A percentile compares a stretch with the other conserved stretches of the same genome.
phyloP scores from a whole-genome alignment of 352 stramenopile species.

The Phytophthora pinifolia region DNA sequence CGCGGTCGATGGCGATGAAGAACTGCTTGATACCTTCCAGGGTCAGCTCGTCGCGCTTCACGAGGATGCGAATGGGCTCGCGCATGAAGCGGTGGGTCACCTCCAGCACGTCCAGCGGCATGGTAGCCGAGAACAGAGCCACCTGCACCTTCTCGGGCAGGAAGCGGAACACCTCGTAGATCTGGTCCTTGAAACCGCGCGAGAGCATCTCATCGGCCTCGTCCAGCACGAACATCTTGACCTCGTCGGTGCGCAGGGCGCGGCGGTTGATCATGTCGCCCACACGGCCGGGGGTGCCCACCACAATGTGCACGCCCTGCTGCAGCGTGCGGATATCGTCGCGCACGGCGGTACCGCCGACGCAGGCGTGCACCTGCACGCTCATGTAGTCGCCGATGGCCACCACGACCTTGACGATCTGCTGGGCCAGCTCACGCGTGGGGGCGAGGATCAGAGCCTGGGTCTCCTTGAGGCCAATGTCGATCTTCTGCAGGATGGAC shows the following conservation, averaged over 20 bases:
- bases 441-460: constrained; percentile 98
- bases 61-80: constrained; percentile 98
- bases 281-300: constrained; percentile 98
- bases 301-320: constrained; percentile 97
- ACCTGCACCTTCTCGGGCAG: constrained; percentile 98
- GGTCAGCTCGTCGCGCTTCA: constrained; percentile 99
- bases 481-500: constrained; percentile 98
- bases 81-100: constrained; percentile 99
- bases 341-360: constrained; percentile 97
- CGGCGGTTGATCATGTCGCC: constrained; percentile 99
- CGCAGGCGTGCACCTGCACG: constrained; percentile 96
- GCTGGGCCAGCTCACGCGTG: constrained; percentile 99
- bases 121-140: constrained; percentile 98
- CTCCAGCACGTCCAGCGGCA: constrained; percentile 99
- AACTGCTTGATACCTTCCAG: constrained; percentile 99
- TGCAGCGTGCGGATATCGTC: constrained; percentile 99
- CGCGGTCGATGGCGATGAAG: constrained; percentile 98
- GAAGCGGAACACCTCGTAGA: constrained; percentile 99
- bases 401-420: constrained; percentile 99
- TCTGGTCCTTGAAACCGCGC: constrained; percentile 99
- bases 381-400: constrained; percentile 96
- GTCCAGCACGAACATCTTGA: constrained; percentile 98
- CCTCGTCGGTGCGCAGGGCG: constrained; percentile 92
- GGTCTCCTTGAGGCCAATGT: constrained; percentile 94
- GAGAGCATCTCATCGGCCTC: constrained; percentile 99